Conservation (phyloP, 1,139 yeast genomes). For the Hansenula lynferdii region DNA sequence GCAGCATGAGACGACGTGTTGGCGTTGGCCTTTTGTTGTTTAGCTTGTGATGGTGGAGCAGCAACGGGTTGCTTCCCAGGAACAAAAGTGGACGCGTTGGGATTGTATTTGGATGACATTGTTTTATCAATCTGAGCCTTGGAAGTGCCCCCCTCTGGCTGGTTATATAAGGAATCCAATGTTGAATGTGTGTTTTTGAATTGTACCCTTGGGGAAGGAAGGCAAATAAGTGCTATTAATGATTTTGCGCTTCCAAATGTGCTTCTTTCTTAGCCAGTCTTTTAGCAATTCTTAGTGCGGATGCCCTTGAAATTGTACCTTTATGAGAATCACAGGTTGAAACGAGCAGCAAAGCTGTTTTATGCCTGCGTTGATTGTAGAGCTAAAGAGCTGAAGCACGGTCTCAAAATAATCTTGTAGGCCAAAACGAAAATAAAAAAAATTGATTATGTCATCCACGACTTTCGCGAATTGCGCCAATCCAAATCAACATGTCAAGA, state of each 20-base stretch:
- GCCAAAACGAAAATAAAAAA: no score
- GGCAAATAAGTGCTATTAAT: constrained; percentile 1
- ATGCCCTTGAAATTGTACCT: no score
- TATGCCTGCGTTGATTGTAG: not conserved
- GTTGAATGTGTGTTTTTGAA: not conserved
- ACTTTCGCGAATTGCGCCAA: no score
- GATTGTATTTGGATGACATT: constrained; percentile 15
- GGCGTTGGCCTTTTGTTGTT: constrained; percentile 4
- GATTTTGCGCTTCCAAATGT: no score
- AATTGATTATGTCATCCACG: no score
- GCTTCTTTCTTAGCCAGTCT: no score
- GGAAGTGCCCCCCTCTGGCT: not conserved
- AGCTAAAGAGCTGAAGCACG: no score
- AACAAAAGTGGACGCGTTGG: constrained; percentile 10
- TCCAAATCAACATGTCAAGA: no score
- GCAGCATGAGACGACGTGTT: constrained; percentile 17
- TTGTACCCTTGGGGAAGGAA: not conserved
- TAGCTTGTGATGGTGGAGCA: constrained; percentile 1
- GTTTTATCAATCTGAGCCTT: not conserved
- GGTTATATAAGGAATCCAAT: not conserved
- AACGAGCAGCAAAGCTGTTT: constrained; percentile 2
- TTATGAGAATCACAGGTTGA: not conserved
- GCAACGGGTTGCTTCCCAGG: constrained; percentile 5
- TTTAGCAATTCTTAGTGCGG: no score
- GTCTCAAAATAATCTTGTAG: no score